These are phyloP conservation scores for Linnemannia exigua DNA, from an alignment of 192 early-diverging fungal species.

Conservation along the genomic window DNA sequence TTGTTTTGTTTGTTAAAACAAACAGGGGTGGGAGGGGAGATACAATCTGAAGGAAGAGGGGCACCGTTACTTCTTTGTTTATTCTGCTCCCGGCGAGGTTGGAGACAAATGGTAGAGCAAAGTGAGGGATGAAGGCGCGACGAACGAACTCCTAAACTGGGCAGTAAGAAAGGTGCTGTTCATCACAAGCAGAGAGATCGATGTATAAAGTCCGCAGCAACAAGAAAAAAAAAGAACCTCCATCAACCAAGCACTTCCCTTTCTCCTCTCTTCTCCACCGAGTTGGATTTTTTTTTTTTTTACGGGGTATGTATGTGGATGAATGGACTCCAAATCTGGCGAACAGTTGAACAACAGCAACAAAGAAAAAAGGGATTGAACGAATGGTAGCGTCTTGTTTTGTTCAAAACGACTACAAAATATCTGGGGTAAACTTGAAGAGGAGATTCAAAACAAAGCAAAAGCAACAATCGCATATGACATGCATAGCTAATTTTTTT, in stretches of 20 bases:
- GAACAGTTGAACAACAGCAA: too few species aligned
- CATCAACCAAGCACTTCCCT: neutral
- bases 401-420: too few species aligned
- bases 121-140: too few species aligned
- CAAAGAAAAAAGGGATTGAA: neutral
- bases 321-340: neutral
- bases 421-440: constrained; percentile 2
- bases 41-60: too few species aligned
- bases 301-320: neutral
- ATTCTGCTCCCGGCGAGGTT: too few species aligned
- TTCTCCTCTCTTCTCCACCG: neutral
- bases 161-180: too few species aligned
- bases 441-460: constrained; percentile 1
- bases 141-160: too few species aligned
- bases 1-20: too few species aligned
- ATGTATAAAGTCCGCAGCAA: neutral
- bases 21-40: too few species aligned
- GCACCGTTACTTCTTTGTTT: too few species aligned
- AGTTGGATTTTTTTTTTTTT: too few species aligned
- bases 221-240: neutral
- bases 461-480: neutral
- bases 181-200: neutral
- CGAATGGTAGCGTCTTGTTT: constrained; percentile 5
- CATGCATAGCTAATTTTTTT: neutral
- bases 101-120: too few species aligned